A percentile compares a stretch with the other conserved stretches of the same genome.
Conservation (phyloP, 208 protist genomes). For the Jaenimonas drosophilae region DNA sequence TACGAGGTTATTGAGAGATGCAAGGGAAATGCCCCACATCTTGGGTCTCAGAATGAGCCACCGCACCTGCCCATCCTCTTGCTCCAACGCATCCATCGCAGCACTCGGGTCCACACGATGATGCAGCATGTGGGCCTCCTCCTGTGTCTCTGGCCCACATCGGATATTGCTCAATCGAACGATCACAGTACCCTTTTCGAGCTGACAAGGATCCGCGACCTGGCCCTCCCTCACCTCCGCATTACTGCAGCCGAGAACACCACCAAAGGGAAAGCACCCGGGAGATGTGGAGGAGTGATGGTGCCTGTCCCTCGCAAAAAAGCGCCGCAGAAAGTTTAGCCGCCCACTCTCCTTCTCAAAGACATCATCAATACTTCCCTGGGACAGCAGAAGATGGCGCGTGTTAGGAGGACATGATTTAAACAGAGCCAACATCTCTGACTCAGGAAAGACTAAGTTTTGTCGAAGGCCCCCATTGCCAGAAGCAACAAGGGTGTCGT, state of each 20-base stretch:
- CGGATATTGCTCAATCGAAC: slow-evolving; percentile 41
- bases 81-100: slow-evolving; percentile 12
- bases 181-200: slow-evolving; percentile 24
- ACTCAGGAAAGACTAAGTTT: slow-evolving; percentile 35
- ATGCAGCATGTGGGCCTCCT: slow-evolving; percentile 31
- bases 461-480: slow-evolving; percentile 50
- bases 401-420: slow-evolving; percentile 12
- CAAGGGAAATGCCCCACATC: slow-evolving; percentile 69
- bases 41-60: slow-evolving; percentile 71
- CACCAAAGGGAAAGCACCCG: background rate
- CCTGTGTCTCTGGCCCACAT: slow-evolving; percentile 17
- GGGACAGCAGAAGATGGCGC: slow-evolving; percentile 67
- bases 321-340: slow-evolving; percentile 28
- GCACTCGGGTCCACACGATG: slow-evolving; percentile 2
- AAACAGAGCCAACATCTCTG: slow-evolving; percentile 41
- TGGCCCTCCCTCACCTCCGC: slow-evolving; percentile 1
- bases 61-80: slow-evolving; percentile 19
- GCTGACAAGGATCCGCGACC: slow-evolving; percentile 3
- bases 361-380: slow-evolving; percentile 82
- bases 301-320: slow-evolving; percentile 8
- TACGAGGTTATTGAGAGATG: slow-evolving; percentile 47
- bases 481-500: slow-evolving; percentile 71
- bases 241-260: background rate
- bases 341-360: slow-evolving; percentile 29
- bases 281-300: too few species aligned